These are phyloP conservation scores for Podila verticillata DNA, from an alignment of 192 early-diverging fungal genomes.

Conservation along the genomic window DNA sequence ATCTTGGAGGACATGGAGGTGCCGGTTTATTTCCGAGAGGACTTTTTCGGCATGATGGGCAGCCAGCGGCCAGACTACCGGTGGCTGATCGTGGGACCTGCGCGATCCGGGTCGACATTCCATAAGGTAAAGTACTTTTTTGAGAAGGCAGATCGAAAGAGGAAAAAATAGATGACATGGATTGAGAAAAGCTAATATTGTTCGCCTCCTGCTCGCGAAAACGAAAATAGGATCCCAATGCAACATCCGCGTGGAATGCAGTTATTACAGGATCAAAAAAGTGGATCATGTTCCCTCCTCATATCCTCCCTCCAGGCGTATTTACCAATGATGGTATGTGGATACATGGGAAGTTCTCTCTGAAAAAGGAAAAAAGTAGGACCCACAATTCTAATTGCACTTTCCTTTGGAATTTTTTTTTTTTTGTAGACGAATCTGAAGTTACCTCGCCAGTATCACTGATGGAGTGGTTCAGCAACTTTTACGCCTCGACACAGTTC, in stretches of 20 bases:
- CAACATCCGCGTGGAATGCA: slow-evolving; percentile 79
- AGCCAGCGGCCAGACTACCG: slow-evolving; percentile 70
- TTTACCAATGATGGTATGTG: slow-evolving; percentile 60
- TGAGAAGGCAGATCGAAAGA: neutral
- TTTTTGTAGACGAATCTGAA: slow-evolving; percentile 64
- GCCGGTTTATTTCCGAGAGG: slow-evolving; percentile 69
- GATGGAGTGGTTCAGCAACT: slow-evolving; percentile 75
- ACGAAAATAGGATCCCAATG: slow-evolving; percentile 67
- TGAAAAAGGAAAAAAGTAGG: neutral
- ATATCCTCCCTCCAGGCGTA: slow-evolving; percentile 73
- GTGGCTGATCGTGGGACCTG: slow-evolving; percentile 78
- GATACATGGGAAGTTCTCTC: neutral
- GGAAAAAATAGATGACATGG: neutral
- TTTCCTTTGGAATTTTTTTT: neutral
- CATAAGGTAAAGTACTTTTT: slow-evolving; percentile 57
- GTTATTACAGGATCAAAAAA: slow-evolving; percentile 75
- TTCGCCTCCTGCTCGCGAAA: neutral
- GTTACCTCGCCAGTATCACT: slow-evolving; percentile 78
- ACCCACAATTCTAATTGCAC: neutral
- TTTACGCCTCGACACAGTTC: slow-evolving; percentile 61
- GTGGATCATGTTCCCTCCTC: slow-evolving; percentile 78
- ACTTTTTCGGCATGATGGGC: slow-evolving; percentile 68
- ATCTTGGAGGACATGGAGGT: slow-evolving; percentile 65
- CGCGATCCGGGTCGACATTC: slow-evolving; percentile 70
- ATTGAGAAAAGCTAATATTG: neutral